phyloP scores from a whole-genome alignment of 306 rosid species.

The Pyrus betulifolia region DNA sequence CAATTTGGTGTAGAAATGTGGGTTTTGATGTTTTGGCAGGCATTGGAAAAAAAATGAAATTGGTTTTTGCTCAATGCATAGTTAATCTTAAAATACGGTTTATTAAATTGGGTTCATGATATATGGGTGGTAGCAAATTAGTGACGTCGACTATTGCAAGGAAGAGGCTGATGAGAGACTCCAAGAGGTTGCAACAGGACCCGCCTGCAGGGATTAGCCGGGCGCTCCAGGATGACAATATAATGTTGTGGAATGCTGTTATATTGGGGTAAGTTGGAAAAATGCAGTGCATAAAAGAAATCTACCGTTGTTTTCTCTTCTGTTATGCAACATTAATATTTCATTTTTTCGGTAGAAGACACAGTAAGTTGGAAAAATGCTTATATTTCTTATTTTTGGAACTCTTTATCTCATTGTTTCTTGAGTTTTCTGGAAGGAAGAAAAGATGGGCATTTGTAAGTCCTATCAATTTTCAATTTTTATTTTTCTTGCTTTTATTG shows the following conservation, averaged over 20 bases:
- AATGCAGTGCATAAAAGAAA: not conserved
- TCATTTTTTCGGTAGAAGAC: not conserved
- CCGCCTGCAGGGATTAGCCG: slow-evolving; percentile 95
- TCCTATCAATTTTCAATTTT: too few relatives aligned
- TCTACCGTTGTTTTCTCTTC: not conserved
- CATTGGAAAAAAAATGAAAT: not conserved
- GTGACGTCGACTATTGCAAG: slow-evolving; percentile 81
- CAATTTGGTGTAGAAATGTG: not conserved
- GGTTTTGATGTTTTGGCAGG: not conserved
- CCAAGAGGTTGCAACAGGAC: slow-evolving; percentile 84
- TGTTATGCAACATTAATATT: not conserved
- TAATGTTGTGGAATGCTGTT: slow-evolving; percentile 95
- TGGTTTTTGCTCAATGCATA: not conserved
- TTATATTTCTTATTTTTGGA: too few relatives aligned
- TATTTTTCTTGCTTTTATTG: too few relatives aligned
- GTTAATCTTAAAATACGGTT: not conserved
- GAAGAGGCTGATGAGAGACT: slow-evolving; percentile 93
- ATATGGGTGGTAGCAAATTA: not conserved
- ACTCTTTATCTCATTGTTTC: too few relatives aligned
- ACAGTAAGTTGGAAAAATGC: too few relatives aligned
- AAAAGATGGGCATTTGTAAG: too few relatives aligned
- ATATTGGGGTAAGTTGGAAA: slow-evolving; percentile 68
- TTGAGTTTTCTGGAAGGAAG: too few relatives aligned
- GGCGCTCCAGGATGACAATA: slow-evolving; percentile 86
- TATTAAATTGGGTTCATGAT: slow-evolving; percentile 3